These are phyloP conservation scores for Saxophila tyrrhenica DNA, from an alignment of 495 filamentous ascomycete genomes.

Conservation along the genomic window DNA sequence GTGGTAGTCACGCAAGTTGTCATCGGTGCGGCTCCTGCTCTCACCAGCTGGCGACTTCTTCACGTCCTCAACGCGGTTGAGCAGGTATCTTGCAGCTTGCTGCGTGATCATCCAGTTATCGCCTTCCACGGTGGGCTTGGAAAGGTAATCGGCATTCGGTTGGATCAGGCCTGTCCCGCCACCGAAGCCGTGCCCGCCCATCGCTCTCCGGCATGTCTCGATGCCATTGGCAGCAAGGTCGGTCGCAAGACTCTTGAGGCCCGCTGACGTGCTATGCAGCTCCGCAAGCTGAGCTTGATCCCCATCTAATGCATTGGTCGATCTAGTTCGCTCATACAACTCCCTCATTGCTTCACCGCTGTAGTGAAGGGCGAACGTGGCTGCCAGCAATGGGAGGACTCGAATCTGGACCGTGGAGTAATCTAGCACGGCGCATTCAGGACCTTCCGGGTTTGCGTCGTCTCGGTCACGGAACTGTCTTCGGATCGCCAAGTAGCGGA, in stretches of 20 bases:
- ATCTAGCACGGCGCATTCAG: conserved; percentile 29
- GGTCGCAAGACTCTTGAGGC: conserved; percentile 37
- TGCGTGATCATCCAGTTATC: conserved; percentile 44
- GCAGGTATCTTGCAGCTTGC: conserved; percentile 35
- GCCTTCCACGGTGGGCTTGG: conserved; percentile 39
- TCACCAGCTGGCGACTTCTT: conserved; percentile 27
- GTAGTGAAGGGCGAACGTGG: conserved; percentile 39
- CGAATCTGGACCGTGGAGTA: conserved; percentile 38
- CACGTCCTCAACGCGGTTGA: conserved; percentile 34
- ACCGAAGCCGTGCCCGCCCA: conserved; percentile 39
- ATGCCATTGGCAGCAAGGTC: conserved; percentile 37
- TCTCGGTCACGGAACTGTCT: conserved; percentile 37
- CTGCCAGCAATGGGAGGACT: conserved; percentile 35
- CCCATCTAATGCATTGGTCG: conserved; percentile 27
- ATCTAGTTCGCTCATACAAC: conserved; percentile 28
- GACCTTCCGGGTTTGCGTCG: conserved; percentile 15
- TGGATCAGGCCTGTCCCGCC: conserved; percentile 36
- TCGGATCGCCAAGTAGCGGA: conserved; percentile 22
- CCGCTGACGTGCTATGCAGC: conserved; percentile 36
- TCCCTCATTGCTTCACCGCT: conserved; percentile 33
- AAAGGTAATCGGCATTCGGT: conserved; percentile 36
- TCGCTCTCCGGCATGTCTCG: conserved; percentile 35
- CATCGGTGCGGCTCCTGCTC: conserved; percentile 13
- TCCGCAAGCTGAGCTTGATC: conserved; percentile 32
- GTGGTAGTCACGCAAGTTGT: conserved; percentile 14